Evolutionary conservation across 2,329 filamentous ascomycete genomes (phyloP), one percentile per base, ranked within the genome.

Genomic region (Fusarium siculi): DNA sequence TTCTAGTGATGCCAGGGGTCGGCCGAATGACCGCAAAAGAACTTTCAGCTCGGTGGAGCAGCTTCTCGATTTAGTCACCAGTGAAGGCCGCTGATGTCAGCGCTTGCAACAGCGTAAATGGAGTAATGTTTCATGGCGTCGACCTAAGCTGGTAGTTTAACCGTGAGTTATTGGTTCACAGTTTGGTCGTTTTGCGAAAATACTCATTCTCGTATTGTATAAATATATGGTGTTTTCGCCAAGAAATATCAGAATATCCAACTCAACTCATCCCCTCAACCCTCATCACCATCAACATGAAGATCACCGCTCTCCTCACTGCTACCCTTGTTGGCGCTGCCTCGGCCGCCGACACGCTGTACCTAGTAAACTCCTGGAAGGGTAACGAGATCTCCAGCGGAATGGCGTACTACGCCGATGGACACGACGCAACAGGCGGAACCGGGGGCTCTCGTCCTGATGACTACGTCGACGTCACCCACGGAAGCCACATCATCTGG

Each of bases 361-460:
- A 65, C 7, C 62, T 65, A 3, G 62, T 65, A 9, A 54, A 65
- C 59, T 65, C 58, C 9, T 32, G 14, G 32, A 65, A 54, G 21
- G 39, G 62, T 3, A 54, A 15, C 1, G 46, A 65, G 12, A 34
- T 44, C 9, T 65, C 46, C 6, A 65, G 62, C 7, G 62, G 58
- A 18, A 65, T 65, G 32, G 62, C 58, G 3, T 65, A 46, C 12
- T 65, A 64, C 2, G 59, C 32, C 6, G 44, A 65, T 9, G 47
- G 34, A 1, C 34, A 46, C 14, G 50, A 50, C 2, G 11, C 59
- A 21, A 43, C 28, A 1, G 50, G 42, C 0, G n/a, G 25, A 21
- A 37, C n/a, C 0, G 61, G 49, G 1, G n/a, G 23, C 8, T 62
- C 62, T 8, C 59, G 16, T 4, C 62, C 59, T 0, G 32, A 65